Conservation (phyloP, 2,329 filamentous ascomycete species). For the Paracoccidioides lutzii region DNA sequence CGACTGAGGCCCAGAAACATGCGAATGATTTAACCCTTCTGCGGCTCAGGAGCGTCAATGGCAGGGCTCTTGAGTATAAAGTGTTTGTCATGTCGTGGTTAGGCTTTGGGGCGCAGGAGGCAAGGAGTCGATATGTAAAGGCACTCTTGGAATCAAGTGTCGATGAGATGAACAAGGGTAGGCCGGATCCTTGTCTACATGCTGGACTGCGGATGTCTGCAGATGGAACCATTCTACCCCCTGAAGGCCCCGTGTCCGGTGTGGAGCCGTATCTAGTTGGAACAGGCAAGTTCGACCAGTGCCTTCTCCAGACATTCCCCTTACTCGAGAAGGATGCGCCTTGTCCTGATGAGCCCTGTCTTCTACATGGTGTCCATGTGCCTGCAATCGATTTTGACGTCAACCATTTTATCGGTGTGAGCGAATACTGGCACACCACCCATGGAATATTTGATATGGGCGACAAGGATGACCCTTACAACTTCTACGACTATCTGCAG, state of each 20-base stretch:
- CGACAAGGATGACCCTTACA: constrained; percentile 67
- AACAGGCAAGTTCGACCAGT: constrained; percentile 78
- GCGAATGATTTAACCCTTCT: constrained; percentile 78
- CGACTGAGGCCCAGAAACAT: constrained; percentile 79
- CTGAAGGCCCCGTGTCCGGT: constrained; percentile 23
- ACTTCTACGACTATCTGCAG: constrained; percentile 78
- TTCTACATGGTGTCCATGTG: constrained; percentile 82
- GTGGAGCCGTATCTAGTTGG: constrained; percentile 54
- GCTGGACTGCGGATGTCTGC: constrained; percentile 58
- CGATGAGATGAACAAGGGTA: constrained; percentile 46
- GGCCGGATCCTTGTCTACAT: constrained; percentile 86
- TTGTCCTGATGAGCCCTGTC: constrained; percentile 70
- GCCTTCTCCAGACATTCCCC: constrained; percentile 67
- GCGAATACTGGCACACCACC: constrained; percentile 97
- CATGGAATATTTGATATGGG: constrained; percentile 79
- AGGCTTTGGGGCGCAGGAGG: constrained; percentile 92
- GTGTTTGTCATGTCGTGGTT: constrained; percentile 97
- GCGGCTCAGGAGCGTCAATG: constrained; percentile 71
- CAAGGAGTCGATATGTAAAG: constrained; percentile 71
- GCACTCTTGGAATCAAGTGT: constrained; percentile 55
- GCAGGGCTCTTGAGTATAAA: constrained; percentile 62
- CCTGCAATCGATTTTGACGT: constrained; percentile 94
- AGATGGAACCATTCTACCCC: constrained; percentile 49
- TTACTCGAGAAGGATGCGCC: constrained; percentile 79
- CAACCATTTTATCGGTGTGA: constrained; percentile 95